Base-by-base conservation (phyloP, 768 basidiomycete species). In the Candolleomyces eurysporus region DNA sequence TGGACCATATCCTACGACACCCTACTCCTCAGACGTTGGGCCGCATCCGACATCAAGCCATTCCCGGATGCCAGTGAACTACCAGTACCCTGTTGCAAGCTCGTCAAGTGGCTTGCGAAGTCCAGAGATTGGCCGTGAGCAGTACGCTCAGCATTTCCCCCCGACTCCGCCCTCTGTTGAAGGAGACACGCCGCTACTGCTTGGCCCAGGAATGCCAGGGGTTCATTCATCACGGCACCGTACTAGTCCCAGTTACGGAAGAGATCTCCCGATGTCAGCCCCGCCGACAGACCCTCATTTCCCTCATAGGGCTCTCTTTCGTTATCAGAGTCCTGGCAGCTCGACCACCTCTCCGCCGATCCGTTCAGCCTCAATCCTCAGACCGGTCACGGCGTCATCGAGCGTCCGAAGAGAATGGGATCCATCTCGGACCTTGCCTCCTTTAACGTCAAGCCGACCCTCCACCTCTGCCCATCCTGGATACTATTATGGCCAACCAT, bases 181-280 rank as follows among this genome's bases (percentile, higher is more conserved):
- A 36, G 60, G 54, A 31, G 54, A 46, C n/a, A 17, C 50, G 13
- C 59, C 59, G 19, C 76, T 78, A 48, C 64, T 87, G 19, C 77
- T 83, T 46, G 85, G 86, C 10, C 84, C 86, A 50, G 84, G 84
- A 5, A 78, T 86, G 70, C 82, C 84, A 30, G 82, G 78, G 59
- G 63, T 66, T 26, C 72, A 75, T n/a, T 43, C 55, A 21, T 62
- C 65, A 45, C 52, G 64, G n/a, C 59, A 59, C 51, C 58, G 63
- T 30, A 65, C 66, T 7, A 60, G 61, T 36, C 67, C 68, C 54
- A 67, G 68, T 5, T 66, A 63, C 48, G 66, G 63, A 43, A 54
- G 48, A 13, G 58, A 60, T 14, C 64, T 63, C 49, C 69, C 69
- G 62, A 60, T 57, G 46, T 67, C 58, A 45, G 67, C 67, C 10